Evolutionary conservation across 2,329 filamentous ascomycete species (phyloP), one percentile per base, ranked within the genome.

Genomic region (Monilinia aucupariae): DNA sequence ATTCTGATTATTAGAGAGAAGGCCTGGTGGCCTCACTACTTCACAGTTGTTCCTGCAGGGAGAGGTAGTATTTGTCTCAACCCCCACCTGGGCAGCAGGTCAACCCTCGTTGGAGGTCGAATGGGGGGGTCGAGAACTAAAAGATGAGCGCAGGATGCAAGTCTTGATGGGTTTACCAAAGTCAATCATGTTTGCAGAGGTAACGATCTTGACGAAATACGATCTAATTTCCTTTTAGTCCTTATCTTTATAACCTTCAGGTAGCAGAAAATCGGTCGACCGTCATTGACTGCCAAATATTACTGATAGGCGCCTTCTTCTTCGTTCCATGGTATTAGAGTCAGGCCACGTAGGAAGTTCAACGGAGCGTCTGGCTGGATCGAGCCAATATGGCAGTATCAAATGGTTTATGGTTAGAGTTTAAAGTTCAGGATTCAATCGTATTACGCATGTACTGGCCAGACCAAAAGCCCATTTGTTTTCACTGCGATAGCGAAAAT

Each of bases 41-140:
- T 37, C 10, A 37, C 34, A 12, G 10, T 39, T 39, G 50, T 55
- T 48, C 59, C 59, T 55, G 59, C 59, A 60, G 58, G 13, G 41
- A 58, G 8, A 9, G 27, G 22, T 27, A 22, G 25, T 39, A 55
- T 30, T 25, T 55, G 50, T 55, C 59, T 61, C 51, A 62, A 48
- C 25, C 50, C 10, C 50, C 59, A 61, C 50, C 52, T 32, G n/a
- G 39, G 34, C 39, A 49, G 20, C 25, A 32, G 30, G 30, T 48
- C 30, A 45, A 20, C 22, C 30, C 15, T 59, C 20, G 39, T 56
- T 3, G 32, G 22, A 50, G 32, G 43, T 30, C 22, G 22, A 47
- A 58, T 47, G 13, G 54, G 43, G 43, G 39, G 41, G 13, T 32
- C 41, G 15, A 47, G 20, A 41, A 34, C 41, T 56, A 48, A 27